These are phyloP conservation scores for Talaromyces ruber DNA, from an alignment of 495 filamentous ascomycete species.

Conservation along the genomic window DNA sequence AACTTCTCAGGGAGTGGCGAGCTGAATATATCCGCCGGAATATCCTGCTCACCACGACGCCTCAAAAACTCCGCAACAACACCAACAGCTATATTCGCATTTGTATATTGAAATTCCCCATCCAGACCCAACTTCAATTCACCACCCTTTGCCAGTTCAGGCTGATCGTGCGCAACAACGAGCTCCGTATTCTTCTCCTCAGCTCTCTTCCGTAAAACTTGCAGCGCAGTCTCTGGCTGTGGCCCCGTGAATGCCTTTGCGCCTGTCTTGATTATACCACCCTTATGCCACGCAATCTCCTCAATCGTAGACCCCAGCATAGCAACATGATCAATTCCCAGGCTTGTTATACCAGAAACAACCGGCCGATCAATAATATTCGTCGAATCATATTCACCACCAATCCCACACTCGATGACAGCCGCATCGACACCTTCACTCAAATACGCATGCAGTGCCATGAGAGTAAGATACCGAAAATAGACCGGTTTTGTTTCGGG, in stretches of 20 bases:
- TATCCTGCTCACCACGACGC: constrained; percentile 28
- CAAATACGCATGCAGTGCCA: constrained; percentile 84
- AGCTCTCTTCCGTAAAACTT: constrained; percentile 65
- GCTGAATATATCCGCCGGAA: constrained; percentile 39
- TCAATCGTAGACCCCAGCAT: constrained; percentile 78
- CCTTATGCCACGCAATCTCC: constrained; percentile 96
- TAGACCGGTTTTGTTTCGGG: constrained; percentile 67
- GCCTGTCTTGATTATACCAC: constrained; percentile 76
- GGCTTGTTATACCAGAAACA: constrained; percentile 66
- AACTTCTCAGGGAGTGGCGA: constrained; percentile 56
- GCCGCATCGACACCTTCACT: constrained; percentile 72
- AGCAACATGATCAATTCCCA: constrained; percentile 84
- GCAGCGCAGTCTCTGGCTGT: constrained; percentile 56
- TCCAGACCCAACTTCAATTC: constrained; percentile 64
- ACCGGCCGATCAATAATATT: constrained; percentile 76
- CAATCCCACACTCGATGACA: constrained; percentile 88
- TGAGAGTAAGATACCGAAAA: constrained; percentile 80
- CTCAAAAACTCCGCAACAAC: constrained; percentile 55
- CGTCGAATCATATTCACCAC: constrained; percentile 88
- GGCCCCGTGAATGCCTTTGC: constrained; percentile 64
- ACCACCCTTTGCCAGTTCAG: constrained; percentile 41
- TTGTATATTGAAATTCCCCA: constrained; percentile 76
- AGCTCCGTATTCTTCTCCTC: constrained; percentile 53
- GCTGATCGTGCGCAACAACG: constrained; percentile 53
- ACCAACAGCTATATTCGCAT: constrained; percentile 75